Evolutionary conservation across 2,329 filamentous ascomycete species (phyloP).

Genomic region (Pseudohalonectria lignicola): DNA sequence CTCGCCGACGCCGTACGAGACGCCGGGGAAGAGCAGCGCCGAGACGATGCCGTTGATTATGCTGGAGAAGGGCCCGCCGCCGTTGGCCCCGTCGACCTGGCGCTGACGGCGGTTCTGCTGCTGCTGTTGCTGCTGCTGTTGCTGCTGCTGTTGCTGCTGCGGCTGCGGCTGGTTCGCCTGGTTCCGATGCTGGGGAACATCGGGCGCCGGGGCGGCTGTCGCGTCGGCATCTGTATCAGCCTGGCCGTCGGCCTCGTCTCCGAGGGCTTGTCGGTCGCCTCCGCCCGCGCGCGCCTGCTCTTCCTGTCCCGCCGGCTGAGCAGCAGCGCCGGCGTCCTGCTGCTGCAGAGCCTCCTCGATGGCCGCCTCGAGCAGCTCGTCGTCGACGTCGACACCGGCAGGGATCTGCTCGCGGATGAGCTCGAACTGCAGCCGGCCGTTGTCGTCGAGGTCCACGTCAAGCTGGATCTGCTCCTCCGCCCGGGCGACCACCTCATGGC

Average conservation of each 20-base stretch:
- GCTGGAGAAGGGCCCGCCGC: slow-evolving; percentile 20
- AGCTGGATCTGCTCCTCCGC: slow-evolving; percentile 12
- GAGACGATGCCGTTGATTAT: slow-evolving; percentile 39
- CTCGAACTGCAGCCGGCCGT: slow-evolving; percentile 7
- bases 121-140: slow-evolving; percentile 4
- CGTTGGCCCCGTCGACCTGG: slow-evolving; percentile 3
- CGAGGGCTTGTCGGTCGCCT: not conserved
- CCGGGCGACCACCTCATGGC: slow-evolving; percentile 26
- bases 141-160: not conserved
- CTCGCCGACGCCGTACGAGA: slow-evolving; percentile 71
- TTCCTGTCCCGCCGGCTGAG: not conserved
- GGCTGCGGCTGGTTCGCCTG: not conserved
- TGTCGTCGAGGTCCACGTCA: slow-evolving; percentile 21
- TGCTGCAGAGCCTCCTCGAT: not conserved
- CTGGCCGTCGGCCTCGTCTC: not conserved
- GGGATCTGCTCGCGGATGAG: no score
- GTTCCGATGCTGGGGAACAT: slow-evolving; percentile 2
- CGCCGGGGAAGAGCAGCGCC: slow-evolving; percentile 65
- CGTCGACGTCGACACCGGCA: not conserved
- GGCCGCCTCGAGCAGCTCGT: slow-evolving; percentile 3
- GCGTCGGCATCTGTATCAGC: not conserved
- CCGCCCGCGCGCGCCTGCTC: not conserved
- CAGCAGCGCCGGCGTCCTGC: no score
- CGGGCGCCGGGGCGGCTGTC: slow-evolving; percentile 5
- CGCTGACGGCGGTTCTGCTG: slow-evolving; percentile 6